phyloP scores from a whole-genome alignment of 345 rosid species.

The Nephelium lappaceum region DNA sequence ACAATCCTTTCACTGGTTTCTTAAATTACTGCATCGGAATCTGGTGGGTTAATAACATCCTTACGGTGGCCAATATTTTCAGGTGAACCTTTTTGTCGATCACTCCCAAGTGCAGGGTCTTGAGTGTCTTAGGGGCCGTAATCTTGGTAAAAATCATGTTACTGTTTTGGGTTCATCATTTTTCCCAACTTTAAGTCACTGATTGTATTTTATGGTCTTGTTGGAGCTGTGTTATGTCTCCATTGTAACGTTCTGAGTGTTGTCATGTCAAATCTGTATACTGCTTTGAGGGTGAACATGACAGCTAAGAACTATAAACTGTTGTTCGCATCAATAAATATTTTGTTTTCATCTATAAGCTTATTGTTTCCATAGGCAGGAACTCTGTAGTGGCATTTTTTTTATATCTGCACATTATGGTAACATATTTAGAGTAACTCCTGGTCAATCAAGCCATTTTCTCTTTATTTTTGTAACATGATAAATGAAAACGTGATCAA shows the following conservation, averaged over 20 bases:
- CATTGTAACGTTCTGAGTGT: background rate
- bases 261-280: background rate
- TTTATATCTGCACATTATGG: background rate
- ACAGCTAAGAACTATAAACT: background rate
- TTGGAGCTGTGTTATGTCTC: background rate
- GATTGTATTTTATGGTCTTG: background rate
- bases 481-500: background rate
- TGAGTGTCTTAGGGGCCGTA: constrained; percentile 78
- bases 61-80: constrained; percentile 21
- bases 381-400: too few species aligned
- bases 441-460: background rate
- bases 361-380: background rate
- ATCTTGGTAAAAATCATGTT: constrained; percentile 56
- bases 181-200: constrained; percentile 36
- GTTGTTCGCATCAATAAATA: background rate
- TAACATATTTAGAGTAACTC: background rate
- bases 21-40: constrained; percentile 15
- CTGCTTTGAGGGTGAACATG: background rate
- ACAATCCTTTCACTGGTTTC: background rate
- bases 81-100: constrained; percentile 94
- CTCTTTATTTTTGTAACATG: background rate
- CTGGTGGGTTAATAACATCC: background rate
- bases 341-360: background rate
- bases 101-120: constrained; percentile 88
- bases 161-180: constrained; percentile 59